phyloP scores from a whole-genome alignment of 139 green algal species.

The Raphidocelis subcapitata region DNA sequence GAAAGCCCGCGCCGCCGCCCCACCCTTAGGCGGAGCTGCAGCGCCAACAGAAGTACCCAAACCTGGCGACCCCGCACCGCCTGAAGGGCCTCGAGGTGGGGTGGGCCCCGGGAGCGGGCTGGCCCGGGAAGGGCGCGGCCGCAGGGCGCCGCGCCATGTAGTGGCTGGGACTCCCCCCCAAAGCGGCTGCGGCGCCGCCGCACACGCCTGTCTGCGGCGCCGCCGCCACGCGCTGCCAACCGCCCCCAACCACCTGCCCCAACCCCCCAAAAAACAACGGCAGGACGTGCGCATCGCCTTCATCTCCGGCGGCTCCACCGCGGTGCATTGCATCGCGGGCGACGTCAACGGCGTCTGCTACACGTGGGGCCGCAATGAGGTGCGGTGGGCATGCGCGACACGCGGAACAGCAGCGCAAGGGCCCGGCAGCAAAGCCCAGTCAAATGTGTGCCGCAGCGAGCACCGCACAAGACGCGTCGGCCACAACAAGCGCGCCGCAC shows the following conservation, averaged over 20 bases:
- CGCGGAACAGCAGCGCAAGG: too few species aligned
- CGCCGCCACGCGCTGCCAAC: neutral
- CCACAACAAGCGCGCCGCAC: too few species aligned
- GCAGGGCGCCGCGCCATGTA: too few species aligned
- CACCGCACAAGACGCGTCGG: too few species aligned
- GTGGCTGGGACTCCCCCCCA: neutral
- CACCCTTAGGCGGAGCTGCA: constrained; percentile 49
- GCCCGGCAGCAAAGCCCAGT: too few species aligned
- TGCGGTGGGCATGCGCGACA: too few species aligned
- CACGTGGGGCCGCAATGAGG: constrained; percentile 92
- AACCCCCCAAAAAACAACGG: neutral
- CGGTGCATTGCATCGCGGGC: constrained; percentile 75
- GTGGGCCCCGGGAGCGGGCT: too few species aligned
- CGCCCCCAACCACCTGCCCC: too few species aligned
- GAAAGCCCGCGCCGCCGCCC: neutral
- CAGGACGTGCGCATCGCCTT: constrained; percentile 79
- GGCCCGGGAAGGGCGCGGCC: neutral
- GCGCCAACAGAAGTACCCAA: constrained; percentile 66
- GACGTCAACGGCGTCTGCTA: constrained; percentile 71
- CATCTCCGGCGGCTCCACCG: constrained; percentile 64
- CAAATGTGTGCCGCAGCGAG: too few species aligned
- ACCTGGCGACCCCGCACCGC: constrained; percentile 63
- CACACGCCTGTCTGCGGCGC: neutral
- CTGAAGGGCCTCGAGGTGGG: constrained; percentile 71
- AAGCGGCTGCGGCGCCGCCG: neutral